Percentiles rank a stretch among this genome's conserved stretches.
These are phyloP conservation scores for Lachnellula hyalina DNA, from an alignment of 2,329 filamentous ascomycete species.

Conservation along the genomic window DNA sequence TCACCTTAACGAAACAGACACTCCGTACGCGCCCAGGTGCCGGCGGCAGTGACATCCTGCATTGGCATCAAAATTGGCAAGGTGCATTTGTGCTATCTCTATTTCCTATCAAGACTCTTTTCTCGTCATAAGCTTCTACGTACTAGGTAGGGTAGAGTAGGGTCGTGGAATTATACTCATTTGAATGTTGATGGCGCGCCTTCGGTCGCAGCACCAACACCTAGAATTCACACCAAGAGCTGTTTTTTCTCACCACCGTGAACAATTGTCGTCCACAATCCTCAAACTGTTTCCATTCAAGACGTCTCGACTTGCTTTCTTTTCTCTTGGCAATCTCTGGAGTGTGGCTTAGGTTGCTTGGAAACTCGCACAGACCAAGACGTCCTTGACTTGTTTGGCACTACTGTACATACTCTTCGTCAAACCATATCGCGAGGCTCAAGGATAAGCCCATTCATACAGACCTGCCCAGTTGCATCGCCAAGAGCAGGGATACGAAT, in stretches of 20 bases:
- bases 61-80: background rate
- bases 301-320: slow-evolving; percentile 5
- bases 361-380: slow-evolving; percentile 13
- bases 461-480: slow-evolving; percentile 2
- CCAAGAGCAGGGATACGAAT: slow-evolving; percentile 3
- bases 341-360: slow-evolving; percentile 5
- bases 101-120: background rate
- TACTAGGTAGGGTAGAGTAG: background rate
- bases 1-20: no score
- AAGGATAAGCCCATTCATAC: background rate
- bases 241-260: background rate
- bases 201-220: background rate
- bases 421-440: slow-evolving; percentile 1
- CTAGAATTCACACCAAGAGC: background rate
- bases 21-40: no score
- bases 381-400: slow-evolving; percentile 6
- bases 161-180: background rate
- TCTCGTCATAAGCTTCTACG: background rate
- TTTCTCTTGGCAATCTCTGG: background rate
- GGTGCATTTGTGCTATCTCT: background rate
- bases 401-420: slow-evolving; percentile 1
- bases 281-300: background rate
- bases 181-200: background rate
- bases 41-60: no score
- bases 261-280: background rate